A percentile compares a stretch with the other conserved stretches of the same genome.
Evolutionary conservation across 2,329 filamentous ascomycete genomes (phyloP).

Genomic region (Thyridium curvatum): DNA sequence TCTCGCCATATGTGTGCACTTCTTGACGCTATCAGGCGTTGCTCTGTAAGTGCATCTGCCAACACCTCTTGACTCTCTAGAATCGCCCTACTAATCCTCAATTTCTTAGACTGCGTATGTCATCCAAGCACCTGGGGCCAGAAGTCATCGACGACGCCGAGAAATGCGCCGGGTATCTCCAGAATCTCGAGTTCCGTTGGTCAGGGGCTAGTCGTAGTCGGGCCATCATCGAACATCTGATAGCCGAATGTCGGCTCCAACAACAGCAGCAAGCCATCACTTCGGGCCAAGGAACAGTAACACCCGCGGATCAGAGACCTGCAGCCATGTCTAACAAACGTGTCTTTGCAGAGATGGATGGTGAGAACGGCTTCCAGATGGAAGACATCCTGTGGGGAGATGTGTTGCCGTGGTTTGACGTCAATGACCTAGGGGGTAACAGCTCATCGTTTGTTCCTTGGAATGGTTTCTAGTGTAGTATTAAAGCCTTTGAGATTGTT

Average conservation of each 20-base stretch:
- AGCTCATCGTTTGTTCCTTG: background rate
- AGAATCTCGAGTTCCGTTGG: constrained; percentile 16
- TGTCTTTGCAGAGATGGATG: constrained; percentile 1
- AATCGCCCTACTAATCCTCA: background rate
- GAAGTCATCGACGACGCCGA: constrained; percentile 9
- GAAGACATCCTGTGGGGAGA: constrained; percentile 4
- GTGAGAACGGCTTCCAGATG: background rate
- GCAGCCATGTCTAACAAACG: background rate
- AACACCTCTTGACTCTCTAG: too few species aligned
- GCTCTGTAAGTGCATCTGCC: constrained; percentile 12
- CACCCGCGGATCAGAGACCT: too few species aligned
- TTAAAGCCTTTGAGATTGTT: too few species aligned
- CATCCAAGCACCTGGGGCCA: constrained; percentile 1
- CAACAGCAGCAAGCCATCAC: background rate
- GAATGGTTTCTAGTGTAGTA: too few species aligned
- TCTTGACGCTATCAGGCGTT: constrained; percentile 17
- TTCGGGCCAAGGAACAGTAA: too few species aligned
- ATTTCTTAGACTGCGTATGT: constrained; percentile 11
- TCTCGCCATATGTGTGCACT: constrained; percentile 18
- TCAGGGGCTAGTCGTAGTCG: constrained; percentile 14
- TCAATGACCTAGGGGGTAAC: background rate
- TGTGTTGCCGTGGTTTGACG: constrained; percentile 2
- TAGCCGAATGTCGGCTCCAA: constrained; percentile 5
- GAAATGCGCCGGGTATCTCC: constrained; percentile 13
- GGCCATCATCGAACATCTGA: constrained; percentile 16